Evolutionary conservation across 2,329 filamentous ascomycete species (phyloP).

Genomic region (Sarocladiaceae sp.): DNA sequence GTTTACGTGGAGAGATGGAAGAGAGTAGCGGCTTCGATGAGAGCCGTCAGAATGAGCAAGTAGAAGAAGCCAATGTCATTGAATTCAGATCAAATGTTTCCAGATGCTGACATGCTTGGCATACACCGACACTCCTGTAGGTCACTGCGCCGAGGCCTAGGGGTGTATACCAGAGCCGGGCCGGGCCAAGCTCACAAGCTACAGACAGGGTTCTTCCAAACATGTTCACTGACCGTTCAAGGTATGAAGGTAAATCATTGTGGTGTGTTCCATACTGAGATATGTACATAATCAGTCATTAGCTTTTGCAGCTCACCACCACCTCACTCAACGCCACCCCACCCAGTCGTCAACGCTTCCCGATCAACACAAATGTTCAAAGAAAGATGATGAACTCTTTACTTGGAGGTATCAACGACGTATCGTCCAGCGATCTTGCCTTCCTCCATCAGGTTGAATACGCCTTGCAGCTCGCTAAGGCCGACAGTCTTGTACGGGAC

Average conservation of each 20-base stretch:
- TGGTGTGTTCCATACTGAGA: no score
- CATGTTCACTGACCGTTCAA: no score
- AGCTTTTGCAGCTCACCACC: no score
- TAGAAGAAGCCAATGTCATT: constrained; percentile 8
- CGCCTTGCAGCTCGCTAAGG: constrained; percentile 68
- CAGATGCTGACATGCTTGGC: no score
- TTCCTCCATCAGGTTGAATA: constrained; percentile 70
- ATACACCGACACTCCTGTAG: no score
- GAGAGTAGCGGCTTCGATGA: constrained; percentile 2
- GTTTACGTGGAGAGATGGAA: neutral
- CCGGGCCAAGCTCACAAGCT: no score
- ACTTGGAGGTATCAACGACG: constrained; percentile 68
- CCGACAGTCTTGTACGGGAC: constrained; percentile 81
- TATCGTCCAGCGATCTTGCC: constrained; percentile 72
- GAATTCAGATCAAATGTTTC: neutral
- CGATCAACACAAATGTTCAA: constrained; percentile 11
- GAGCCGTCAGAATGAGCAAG: constrained; percentile 2
- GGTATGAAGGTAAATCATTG: no score
- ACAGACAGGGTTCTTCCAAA: no score
- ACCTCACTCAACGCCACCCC: constrained; percentile 1
- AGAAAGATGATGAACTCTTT: constrained; percentile 19
- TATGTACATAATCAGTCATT: no score
- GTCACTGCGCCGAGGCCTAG: no score
- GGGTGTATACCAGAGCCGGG: no score
- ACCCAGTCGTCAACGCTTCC: neutral